Conservation (phyloP, 352 stramenopile genomes). For the Phytophthora macrochlamydospora region DNA sequence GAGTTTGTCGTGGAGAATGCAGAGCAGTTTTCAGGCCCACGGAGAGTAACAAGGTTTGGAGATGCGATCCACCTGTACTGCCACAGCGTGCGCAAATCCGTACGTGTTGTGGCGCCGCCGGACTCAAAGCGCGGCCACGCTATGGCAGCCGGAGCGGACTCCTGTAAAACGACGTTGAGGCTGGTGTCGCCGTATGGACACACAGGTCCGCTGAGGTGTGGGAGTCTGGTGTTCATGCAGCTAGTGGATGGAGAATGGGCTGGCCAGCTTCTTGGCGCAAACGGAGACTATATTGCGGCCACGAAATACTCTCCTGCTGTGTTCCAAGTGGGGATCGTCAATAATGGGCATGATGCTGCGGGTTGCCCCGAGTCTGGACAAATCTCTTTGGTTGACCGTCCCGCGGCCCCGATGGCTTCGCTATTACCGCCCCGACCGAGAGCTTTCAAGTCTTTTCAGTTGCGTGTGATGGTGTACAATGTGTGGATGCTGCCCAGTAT, state of each 20-base stretch:
- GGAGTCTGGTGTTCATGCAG: constrained; percentile 62
- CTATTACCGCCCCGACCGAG: background rate
- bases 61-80: constrained; percentile 63
- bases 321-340: constrained; percentile 31
- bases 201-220: constrained; percentile 44
- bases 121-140: constrained; percentile 67
- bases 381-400: background rate
- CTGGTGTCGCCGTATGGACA: constrained; percentile 65
- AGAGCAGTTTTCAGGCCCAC: constrained; percentile 53
- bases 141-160: constrained; percentile 43
- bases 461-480: constrained; percentile 77
- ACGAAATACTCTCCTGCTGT: constrained; percentile 54
- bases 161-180: constrained; percentile 45
- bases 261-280: constrained; percentile 51
- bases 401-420: background rate
- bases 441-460: constrained; percentile 30
- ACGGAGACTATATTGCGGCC: constrained; percentile 52
- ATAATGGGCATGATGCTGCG: constrained; percentile 2
- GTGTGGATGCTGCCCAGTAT: constrained; percentile 73
- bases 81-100: constrained; percentile 44
- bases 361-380: constrained; percentile 15
- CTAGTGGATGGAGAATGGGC: constrained; percentile 53
- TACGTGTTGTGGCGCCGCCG: constrained; percentile 44
- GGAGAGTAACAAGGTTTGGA: constrained; percentile 50
- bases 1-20: constrained; percentile 66